Conservation (phyloP, 164 flowering plant genomes). For the Dillenia suffruticosa region DNA sequence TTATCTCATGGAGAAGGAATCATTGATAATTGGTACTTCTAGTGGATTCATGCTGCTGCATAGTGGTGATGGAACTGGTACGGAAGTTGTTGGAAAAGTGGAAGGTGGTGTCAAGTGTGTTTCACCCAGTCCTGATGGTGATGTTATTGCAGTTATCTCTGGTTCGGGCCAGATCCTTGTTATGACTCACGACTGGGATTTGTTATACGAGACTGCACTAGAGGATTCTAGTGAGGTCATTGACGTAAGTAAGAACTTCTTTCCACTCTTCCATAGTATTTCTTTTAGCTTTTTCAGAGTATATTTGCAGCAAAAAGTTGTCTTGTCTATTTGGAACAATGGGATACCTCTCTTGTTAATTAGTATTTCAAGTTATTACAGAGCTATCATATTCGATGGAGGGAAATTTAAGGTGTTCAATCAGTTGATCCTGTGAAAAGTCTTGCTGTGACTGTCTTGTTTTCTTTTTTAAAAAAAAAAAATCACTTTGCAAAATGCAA, state of each 20-base stretch:
- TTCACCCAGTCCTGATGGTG: conserved; percentile 96
- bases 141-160: conserved; percentile 66
- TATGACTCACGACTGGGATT: conserved; percentile 96
- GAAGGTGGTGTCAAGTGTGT: conserved; percentile 86
- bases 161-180: conserved; percentile 78
- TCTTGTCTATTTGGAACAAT: no score
- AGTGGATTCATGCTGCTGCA: conserved; percentile 60
- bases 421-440: no score
- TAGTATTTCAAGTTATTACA: no score
- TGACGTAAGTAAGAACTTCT: conserved; percentile 65
- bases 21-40: conserved; percentile 69
- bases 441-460: no score
- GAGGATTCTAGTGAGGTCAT: conserved; percentile 50
- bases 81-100: conserved; percentile 84
- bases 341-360: no score
- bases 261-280: conserved; percentile 4
- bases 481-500: no score
- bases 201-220: conserved; percentile 66
- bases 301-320: no score
- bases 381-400: no score
- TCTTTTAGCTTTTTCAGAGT: background rate
- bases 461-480: no score
- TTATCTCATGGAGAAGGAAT: conserved; percentile 93
- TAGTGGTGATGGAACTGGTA: conserved; percentile 42
- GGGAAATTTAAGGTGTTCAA: no score